Conservation (phyloP, 2,329 filamentous ascomycete species). For the Phaeosphaeria sp. region DNA sequence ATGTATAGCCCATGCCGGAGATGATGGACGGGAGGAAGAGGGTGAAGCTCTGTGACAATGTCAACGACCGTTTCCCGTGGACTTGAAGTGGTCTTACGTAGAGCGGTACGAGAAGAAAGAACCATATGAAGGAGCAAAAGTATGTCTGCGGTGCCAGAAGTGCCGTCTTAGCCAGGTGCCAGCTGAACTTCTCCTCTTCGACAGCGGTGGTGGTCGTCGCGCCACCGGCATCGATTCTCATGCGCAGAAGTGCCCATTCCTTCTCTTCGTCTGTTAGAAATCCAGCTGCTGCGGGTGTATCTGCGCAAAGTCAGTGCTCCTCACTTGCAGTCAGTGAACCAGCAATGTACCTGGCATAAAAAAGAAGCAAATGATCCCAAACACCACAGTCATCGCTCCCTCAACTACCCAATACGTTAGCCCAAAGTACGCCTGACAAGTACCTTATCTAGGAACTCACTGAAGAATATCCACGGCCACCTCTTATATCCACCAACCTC, state of each 20-base stretch:
- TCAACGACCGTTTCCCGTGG: neutral
- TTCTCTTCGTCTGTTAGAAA: conserved; percentile 40
- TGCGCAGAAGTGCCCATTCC: conserved; percentile 30
- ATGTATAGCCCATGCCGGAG: conserved; percentile 46
- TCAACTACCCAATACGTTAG: conserved; percentile 41
- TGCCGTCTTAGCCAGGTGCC: conserved; percentile 50
- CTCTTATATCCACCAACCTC: conserved; percentile 44
- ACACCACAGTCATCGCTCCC: conserved; percentile 35
- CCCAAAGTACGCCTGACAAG: neutral
- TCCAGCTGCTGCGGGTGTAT: conserved; percentile 50
- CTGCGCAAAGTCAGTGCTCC: neutral
- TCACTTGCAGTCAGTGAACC: neutral
- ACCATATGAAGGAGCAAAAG: conserved; percentile 47
- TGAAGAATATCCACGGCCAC: conserved; percentile 41
- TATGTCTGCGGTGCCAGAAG: conserved; percentile 44
- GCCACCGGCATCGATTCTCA: conserved; percentile 36
- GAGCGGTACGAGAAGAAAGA: conserved; percentile 53
- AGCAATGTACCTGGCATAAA: conserved; percentile 50
- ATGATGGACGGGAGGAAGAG: conserved; percentile 51
- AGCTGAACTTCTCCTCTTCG: conserved; percentile 49
- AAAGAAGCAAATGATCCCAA: conserved; percentile 57
- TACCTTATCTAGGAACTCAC: conserved; percentile 8
- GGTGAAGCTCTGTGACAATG: conserved; percentile 34
- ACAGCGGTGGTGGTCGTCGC: conserved; percentile 32
- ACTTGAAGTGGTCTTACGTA: conserved; percentile 32